Percentiles rank a stretch among this genome's conserved stretches.
Conservation (phyloP, 1,139 yeast genomes). For the Geotrichum australiense region DNA sequence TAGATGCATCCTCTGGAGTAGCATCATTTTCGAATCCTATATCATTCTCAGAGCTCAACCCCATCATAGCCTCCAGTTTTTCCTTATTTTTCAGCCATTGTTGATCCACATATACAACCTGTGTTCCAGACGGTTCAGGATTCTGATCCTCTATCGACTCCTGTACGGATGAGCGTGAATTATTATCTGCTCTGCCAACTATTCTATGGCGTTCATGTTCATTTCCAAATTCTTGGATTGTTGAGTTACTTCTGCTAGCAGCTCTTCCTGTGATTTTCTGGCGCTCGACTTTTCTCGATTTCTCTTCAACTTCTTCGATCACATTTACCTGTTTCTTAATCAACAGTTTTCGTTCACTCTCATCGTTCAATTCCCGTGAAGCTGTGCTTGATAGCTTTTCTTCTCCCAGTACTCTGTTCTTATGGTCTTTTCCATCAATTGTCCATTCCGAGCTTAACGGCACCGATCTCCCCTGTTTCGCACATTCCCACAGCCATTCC, state of each 20-base stretch:
- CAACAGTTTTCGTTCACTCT: no score
- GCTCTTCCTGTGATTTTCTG: no score
- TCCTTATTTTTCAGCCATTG: conserved; percentile 11
- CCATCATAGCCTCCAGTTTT: background rate
- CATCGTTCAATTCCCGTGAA: background rate
- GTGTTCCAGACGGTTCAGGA: conserved; percentile 6
- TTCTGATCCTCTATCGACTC: background rate
- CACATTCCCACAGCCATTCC: conserved; percentile 47
- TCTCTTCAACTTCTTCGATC: background rate
- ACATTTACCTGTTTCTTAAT: no score
- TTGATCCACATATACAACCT: conserved; percentile 10
- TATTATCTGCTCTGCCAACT: background rate
- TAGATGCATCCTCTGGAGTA: conserved; percentile 6
- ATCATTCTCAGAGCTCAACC: background rate
- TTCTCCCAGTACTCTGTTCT: conserved; percentile 5
- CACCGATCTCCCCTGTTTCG: conserved; percentile 26
- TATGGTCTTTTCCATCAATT: conserved; percentile 30
- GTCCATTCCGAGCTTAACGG: conserved; percentile 37
- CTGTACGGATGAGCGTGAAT: background rate
- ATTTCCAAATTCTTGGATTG: background rate
- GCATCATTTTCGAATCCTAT: background rate
- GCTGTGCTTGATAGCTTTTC: background rate
- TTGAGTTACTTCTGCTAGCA: background rate
- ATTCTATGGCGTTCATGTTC: background rate
- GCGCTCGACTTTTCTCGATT: background rate